Percentiles rank a stretch among this genome's conserved stretches.
Conservation (phyloP, 2,329 filamentous ascomycete genomes). For the Alternaria alternata region DNA sequence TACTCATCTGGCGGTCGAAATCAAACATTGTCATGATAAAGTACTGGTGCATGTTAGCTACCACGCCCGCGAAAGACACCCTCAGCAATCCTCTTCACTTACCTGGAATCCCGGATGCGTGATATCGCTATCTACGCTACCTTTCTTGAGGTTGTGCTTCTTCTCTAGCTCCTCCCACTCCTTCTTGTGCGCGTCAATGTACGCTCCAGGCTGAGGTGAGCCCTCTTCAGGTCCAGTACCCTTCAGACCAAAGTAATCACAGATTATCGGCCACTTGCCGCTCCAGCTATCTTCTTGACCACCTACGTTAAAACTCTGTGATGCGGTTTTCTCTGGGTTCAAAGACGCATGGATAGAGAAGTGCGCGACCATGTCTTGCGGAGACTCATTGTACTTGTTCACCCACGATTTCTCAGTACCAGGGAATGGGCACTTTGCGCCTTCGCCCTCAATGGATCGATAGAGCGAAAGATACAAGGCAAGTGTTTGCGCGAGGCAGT, state of each 20-base stretch:
- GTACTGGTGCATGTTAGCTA: constrained; percentile 28
- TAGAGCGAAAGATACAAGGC: constrained; percentile 52
- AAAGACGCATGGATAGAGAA: constrained; percentile 55
- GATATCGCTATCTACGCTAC: constrained; percentile 56
- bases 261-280: constrained; percentile 57
- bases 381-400: constrained; percentile 52
- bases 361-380: constrained; percentile 54
- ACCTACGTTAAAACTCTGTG: constrained; percentile 55
- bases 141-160: constrained; percentile 45
- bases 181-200: constrained; percentile 38
- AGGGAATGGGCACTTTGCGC: constrained; percentile 52
- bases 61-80: background rate
- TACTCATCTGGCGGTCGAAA: constrained; percentile 59
- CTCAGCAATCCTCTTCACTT: constrained; percentile 1
- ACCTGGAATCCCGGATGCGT: constrained; percentile 47
- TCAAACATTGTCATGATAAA: constrained; percentile 52
- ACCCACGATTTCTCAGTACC: constrained; percentile 50
- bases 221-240: constrained; percentile 46
- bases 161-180: constrained; percentile 41
- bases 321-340: constrained; percentile 51
- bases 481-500: constrained; percentile 49
- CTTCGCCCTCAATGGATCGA: constrained; percentile 49
- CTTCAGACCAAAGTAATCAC: constrained; percentile 57
- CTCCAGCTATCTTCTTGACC: constrained; percentile 54
- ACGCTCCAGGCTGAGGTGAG: constrained; percentile 40